Base-by-base conservation (phyloP, 2,329 filamentous ascomycete species). In the Ophiostoma quercus region DNA sequence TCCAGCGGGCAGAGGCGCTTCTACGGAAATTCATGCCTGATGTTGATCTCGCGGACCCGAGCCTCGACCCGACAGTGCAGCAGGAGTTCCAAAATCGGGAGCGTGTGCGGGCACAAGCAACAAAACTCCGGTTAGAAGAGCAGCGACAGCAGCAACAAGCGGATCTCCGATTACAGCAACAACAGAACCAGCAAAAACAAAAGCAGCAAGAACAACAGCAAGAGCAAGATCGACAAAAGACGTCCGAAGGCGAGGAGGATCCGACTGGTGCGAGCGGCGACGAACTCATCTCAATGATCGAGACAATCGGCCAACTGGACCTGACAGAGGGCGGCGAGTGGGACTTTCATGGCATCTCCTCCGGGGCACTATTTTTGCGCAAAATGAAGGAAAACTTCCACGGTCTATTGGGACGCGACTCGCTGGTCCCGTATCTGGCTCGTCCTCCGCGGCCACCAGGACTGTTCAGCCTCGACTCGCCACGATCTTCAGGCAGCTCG, bases 261-360 rank as follows among this genome's bases (percentile, higher is more conserved):
- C 25, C 3, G 22, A n/a, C 14, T 19, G 25, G 16, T n/a, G 9
- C 47, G 1, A 69, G 54, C 32, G 71, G 68, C 22, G 71, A 73
- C n/a, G 65, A 74, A 16, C 83, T 99, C 34, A 89, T 94, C 76
- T 96, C 94, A 37, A 98, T 99, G 94, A 93, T 98, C 71, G 91
- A 94, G 77, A 92, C 92, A 60, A 92, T 94, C 2, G 95, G 94
- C 47, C 91, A 94, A 77, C 84, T 99, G 22, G 94, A 98, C 76
- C 84, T 98, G 43, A 93, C 96, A 75, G 94, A 98, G 74, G 88
- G 89, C 75, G 94, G 94, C 60, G 88, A 95, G 75, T 96, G 93
- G 88, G 94, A 98, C 79, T 99, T 97, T 76, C 92, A 96, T 76
- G 95, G 95, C 66, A 91, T 92, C 73, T 97, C 94, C 0, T 98